These are phyloP conservation scores for Peltaster fructicola DNA, from an alignment of 2,329 filamentous ascomycete genomes.

Conservation along the genomic window DNA sequence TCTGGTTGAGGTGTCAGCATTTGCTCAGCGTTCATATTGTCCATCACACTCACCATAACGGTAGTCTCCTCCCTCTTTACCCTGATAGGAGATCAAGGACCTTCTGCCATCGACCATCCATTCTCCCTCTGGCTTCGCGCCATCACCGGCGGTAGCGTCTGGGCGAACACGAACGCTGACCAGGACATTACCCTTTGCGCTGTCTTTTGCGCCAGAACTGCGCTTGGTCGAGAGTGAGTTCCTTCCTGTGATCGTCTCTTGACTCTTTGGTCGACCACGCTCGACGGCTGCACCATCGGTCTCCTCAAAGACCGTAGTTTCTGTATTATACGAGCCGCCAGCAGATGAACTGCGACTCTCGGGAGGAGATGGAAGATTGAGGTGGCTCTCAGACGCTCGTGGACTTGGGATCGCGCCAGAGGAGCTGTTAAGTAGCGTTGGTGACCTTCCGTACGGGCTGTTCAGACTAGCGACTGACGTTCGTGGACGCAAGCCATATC, in stretches of 20 bases:
- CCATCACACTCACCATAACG: slow-evolving; percentile 53
- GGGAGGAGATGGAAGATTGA: slow-evolving; percentile 63
- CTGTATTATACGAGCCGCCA: slow-evolving; percentile 82
- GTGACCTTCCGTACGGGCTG: slow-evolving; percentile 27
- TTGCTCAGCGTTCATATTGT: background rate
- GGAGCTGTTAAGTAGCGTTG: slow-evolving; percentile 63
- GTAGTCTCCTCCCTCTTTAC: slow-evolving; percentile 84
- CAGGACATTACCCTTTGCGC: slow-evolving; percentile 73
- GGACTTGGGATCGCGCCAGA: slow-evolving; percentile 39
- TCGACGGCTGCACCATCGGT: slow-evolving; percentile 34
- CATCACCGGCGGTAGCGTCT: slow-evolving; percentile 48
- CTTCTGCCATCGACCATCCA: slow-evolving; percentile 83
- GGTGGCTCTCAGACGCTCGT: slow-evolving; percentile 55
- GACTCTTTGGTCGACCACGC: slow-evolving; percentile 28
- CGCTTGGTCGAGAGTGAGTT: slow-evolving; percentile 14
- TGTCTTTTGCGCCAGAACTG: slow-evolving; percentile 37
- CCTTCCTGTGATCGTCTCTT: slow-evolving; percentile 16
- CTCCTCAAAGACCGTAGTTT: slow-evolving; percentile 76
- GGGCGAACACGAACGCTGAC: slow-evolving; percentile 90
- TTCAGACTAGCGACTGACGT: slow-evolving; percentile 15
- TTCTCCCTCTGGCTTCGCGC: slow-evolving; percentile 51
- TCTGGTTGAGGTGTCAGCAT: slow-evolving; percentile 37
- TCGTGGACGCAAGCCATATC: slow-evolving; percentile 32
- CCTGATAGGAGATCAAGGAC: slow-evolving; percentile 64
- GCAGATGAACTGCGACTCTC: slow-evolving; percentile 85